Evolutionary conservation across 768 basidiomycete genomes (phyloP), one percentile per base, ranked within the genome.

Genomic region (Amanita pallidorosea): DNA sequence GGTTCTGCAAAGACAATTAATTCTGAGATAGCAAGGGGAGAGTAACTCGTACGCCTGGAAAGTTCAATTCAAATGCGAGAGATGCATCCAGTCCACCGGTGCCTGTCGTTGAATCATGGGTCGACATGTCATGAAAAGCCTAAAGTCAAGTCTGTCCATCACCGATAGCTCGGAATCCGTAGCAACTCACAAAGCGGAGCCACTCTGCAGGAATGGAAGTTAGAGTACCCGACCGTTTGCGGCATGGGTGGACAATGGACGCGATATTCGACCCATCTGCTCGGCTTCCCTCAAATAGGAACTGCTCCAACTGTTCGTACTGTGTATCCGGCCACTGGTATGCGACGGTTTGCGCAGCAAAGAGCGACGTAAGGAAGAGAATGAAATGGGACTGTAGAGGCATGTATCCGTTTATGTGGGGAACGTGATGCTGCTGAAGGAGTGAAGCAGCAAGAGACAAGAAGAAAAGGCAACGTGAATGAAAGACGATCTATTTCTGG

Each of bases 91-190:
- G 38, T n/a, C 76, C 75, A 18, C 75, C 76, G 1, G 66, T 67
- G 7, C 73, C 74, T 57, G 68, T 65, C n/a, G 67, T 62, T 25
- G 63, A 61, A 55, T 76, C 68, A 47, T 73, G 66, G 6, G 75
- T 73, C 17, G 73, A 66, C 65, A 71, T 69, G 59, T 78, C 75
- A 56, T 78, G 75, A 55, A 74, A 77, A 29, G 73, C 70, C 72
- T 75, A 40, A 38, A 25, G 7, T 23, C 25, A 18, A n/a, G 12
- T 36, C 5, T 3, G 36, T 22, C 27, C n/a, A 15, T 38, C 8
- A 11, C 23, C 15, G 34, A 7, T 7, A 8, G 15, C 11, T 20
- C 12, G 1, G 11, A 6, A 23, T 12, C 5, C 20, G 13, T 31
- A 11, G 23, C 23, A 29, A 51, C 67, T 13, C 45, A 70, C 70